These are phyloP conservation scores for Lactifluus subvellereus DNA, from an alignment of 768 basidiomycete species.

Conservation along the genomic window DNA sequence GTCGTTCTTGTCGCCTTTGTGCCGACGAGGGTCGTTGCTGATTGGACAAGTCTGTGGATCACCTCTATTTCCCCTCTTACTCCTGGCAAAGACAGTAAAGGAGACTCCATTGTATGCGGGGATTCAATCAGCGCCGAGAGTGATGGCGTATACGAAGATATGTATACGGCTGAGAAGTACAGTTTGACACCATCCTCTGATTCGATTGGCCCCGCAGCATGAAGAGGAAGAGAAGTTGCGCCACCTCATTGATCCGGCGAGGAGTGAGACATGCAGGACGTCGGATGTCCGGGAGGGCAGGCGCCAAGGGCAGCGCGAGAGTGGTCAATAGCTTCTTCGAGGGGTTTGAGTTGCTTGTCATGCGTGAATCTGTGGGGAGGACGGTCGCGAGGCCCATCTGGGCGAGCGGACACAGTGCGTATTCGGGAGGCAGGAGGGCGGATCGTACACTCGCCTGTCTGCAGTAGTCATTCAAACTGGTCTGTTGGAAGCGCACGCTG, in stretches of 20 bases:
- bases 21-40: not conserved
- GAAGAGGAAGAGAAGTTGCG: slow-evolving; percentile 13
- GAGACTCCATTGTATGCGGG: not conserved
- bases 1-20: not conserved
- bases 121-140: slow-evolving; percentile 9
- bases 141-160: slow-evolving; percentile 17
- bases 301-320: not conserved
- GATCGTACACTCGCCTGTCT: not conserved
- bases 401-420: not conserved
- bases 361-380: slow-evolving; percentile 3
- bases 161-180: slow-evolving; percentile 2
- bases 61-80: not conserved
- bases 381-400: not conserved
- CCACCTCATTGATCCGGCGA: not conserved
- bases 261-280: slow-evolving; percentile 6
- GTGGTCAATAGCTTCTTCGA: slow-evolving; percentile 9
- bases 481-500: slow-evolving; percentile 1
- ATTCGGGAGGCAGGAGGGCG: not conserved
- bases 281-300: not conserved
- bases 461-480: slow-evolving; percentile 4
- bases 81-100: not conserved
- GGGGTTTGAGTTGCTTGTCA: not conserved
- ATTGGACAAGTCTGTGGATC: not conserved
- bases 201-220: slow-evolving; percentile 9
- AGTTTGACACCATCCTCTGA: not conserved